Evolutionary conservation across 139 green algal genomes (phyloP), one percentile per base, ranked within the genome.

Genomic region (Edaphochlamys debaryana): DNA sequence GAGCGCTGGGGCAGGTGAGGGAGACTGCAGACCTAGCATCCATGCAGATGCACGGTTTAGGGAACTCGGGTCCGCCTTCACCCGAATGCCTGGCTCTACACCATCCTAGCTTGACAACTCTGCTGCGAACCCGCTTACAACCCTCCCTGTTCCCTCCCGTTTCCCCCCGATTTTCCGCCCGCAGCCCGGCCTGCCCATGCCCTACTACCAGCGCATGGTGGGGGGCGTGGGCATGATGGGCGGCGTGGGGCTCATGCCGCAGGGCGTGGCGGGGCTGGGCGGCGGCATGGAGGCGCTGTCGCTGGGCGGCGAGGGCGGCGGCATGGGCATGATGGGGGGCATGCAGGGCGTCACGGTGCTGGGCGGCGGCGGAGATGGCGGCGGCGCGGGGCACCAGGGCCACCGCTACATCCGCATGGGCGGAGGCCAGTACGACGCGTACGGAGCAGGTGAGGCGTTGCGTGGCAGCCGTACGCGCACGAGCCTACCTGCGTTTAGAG

Each of bases 131-230:
- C 15, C 15, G 11, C 48, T 9, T 15, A 15, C 48, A 54, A 54
- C 11, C 11, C 48, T 15, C 9, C 15, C 11, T 15, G 15, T 15
- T 23, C 48, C 15, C 50, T 58, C 50, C 2, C 50, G 7, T 17
- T 58, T 19, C 50, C 23, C 50, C 50, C 50, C 7, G 2, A 4
- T 22, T 3, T 2, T 58, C 8, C 6, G 6, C 50, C 45, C 45
- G 45, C 45, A 54, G 45, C 45, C 45, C 45, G 13, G 9, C 11
- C 11, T 13, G 45, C 67, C 38, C 9, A 41, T 45, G 42, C 69
- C 20, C 9, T 76, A 76, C 69, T 62, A 76, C 41, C 69, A 76
- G 42, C 69, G 42, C n/a, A n/a, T n/a, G 29, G 27, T 76, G 23
- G 6, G 56, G 27, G 15, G 25, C 29, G 4, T 76, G 45, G 69